These are phyloP conservation scores for Ceratocystis huliohia DNA, from an alignment of 2,329 filamentous ascomycete species.

Conservation along the genomic window DNA sequence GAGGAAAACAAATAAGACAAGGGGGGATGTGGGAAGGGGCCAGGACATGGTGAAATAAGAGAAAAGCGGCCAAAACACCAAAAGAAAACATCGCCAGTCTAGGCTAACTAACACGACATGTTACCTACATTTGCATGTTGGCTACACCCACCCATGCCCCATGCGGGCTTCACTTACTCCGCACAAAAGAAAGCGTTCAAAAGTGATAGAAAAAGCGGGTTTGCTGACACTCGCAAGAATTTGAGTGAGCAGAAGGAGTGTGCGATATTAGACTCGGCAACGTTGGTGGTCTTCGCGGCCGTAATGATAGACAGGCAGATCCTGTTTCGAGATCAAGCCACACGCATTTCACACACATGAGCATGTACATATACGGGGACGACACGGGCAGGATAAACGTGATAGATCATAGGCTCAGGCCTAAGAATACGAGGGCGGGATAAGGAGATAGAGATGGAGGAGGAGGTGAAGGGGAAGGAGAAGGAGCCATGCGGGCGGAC, in stretches of 20 bases:
- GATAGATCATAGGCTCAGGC: not conserved
- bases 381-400: not conserved
- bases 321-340: constrained; percentile 3
- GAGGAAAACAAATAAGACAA: not conserved
- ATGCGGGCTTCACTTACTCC: not conserved
- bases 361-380: not conserved
- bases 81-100: not conserved
- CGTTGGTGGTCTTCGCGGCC: no score
- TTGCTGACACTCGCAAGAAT: not conserved
- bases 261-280: no score
- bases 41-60: not conserved
- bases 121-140: not conserved
- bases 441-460: not conserved
- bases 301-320: not conserved
- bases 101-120: not conserved
- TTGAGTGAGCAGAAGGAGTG: no score
- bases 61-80: not conserved
- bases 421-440: not conserved
- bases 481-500: not conserved
- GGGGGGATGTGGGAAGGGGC: not conserved
- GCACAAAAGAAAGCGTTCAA: not conserved
- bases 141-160: no score
- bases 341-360: not conserved
- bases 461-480: not conserved
- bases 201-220: not conserved